Evolutionary conservation across 2,329 filamentous ascomycete genomes (phyloP).

Genomic region (Nemania sp.): DNA sequence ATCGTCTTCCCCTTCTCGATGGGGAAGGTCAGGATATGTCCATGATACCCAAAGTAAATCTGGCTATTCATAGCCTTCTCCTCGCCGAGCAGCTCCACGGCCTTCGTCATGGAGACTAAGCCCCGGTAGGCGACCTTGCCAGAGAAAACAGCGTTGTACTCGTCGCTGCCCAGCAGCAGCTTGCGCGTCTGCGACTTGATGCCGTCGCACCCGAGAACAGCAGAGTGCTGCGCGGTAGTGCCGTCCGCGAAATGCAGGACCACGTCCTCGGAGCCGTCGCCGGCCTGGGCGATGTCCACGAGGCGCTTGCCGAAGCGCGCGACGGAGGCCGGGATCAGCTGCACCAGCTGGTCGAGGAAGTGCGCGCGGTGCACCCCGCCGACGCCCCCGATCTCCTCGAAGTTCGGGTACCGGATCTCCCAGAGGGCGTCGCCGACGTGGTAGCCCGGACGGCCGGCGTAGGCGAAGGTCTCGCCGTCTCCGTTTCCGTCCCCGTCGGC

Average conservation of each 20-base stretch:
- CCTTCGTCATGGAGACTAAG: conserved; percentile 62
- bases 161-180: conserved; percentile 60
- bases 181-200: conserved; percentile 69
- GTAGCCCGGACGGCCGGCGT: conserved; percentile 36
- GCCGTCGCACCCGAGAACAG: conserved; percentile 71
- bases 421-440: conserved; percentile 44
- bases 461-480: conserved; percentile 30
- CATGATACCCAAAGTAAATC: conserved; percentile 59
- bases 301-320: conserved; percentile 54
- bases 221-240: conserved; percentile 54
- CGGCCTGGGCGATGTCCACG: conserved; percentile 47
- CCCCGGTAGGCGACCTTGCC: conserved; percentile 63
- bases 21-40: conserved; percentile 72
- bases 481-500: conserved; percentile 35
- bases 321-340: conserved; percentile 52
- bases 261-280: conserved; percentile 41
- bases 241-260: conserved; percentile 55
- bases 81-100: conserved; percentile 61
- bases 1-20: conserved; percentile 48
- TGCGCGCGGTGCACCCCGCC: conserved; percentile 54
- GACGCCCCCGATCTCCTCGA: conserved; percentile 21
- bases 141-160: conserved; percentile 51
- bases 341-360: conserved; percentile 56
- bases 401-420: conserved; percentile 39
- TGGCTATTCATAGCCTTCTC: conserved; percentile 48